Evolutionary conservation across 2,329 filamentous ascomycete species (phyloP).

Genomic region (Lasiodiplodia theobromae): DNA sequence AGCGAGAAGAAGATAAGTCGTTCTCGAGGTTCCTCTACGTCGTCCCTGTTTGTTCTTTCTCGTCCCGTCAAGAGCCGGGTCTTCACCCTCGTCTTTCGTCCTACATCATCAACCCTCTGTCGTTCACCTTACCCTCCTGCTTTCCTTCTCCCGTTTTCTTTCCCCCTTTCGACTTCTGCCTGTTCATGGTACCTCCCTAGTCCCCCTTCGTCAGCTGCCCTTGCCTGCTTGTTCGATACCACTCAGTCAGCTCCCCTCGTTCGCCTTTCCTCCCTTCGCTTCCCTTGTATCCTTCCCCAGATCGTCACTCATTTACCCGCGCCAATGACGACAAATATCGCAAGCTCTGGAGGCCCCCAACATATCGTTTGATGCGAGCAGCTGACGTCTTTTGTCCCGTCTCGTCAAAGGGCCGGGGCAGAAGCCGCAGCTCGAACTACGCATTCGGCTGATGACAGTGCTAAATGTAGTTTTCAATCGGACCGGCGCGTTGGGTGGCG

Average conservation of each 20-base stretch:
- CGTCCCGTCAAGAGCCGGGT: too few species aligned
- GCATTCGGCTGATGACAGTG: conserved; percentile 14
- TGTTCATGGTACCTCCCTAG: too few species aligned
- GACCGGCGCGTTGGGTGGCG: conserved; percentile 3
- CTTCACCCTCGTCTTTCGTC: neutral
- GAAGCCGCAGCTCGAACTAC: too few species aligned
- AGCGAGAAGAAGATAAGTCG: neutral
- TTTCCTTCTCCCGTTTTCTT: neutral
- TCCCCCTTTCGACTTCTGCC: neutral
- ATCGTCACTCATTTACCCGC: neutral
- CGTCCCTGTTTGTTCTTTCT: neutral
- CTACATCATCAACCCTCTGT: neutral
- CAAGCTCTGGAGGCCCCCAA: neutral
- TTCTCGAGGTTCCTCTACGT: neutral
- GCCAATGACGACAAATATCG: conserved; percentile 1
- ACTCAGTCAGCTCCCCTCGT: neutral
- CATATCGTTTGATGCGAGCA: neutral
- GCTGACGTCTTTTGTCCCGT: neutral
- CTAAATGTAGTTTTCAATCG: conserved; percentile 31
- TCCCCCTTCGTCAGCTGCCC: neutral
- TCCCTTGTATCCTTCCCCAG: neutral
- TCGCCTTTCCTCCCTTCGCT: neutral
- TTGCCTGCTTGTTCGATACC: neutral
- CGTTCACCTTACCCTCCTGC: neutral
- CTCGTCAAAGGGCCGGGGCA: neutral